phyloP scores from a whole-genome alignment of 192 early-diverging fungal genomes.

The Coemansia sp. region DNA sequence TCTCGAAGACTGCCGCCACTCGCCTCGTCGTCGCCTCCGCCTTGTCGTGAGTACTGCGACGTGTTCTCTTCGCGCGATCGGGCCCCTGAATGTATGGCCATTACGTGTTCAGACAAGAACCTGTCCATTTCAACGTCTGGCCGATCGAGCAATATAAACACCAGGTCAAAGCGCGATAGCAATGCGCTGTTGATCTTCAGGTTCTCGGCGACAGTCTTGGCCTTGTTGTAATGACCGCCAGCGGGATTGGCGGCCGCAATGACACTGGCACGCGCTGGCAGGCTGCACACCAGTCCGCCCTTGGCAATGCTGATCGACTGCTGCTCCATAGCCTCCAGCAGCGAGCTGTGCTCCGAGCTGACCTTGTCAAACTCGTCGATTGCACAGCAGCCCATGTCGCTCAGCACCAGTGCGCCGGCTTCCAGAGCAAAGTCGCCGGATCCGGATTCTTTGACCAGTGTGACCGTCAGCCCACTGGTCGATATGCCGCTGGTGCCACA shows the following conservation, averaged over 20 bases:
- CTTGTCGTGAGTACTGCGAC: neutral
- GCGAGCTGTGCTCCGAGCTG: conserved; percentile 70
- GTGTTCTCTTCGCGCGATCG: neutral
- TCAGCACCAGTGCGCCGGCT: conserved; percentile 79
- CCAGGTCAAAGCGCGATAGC: conserved; percentile 75
- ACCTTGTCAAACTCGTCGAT: conserved; percentile 95
- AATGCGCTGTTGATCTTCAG: conserved; percentile 64
- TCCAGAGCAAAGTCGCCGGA: conserved; percentile 76
- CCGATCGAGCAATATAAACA: conserved; percentile 78
- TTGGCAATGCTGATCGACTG: conserved; percentile 85
- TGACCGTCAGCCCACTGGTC: conserved; percentile 66
- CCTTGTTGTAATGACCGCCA: conserved; percentile 82
- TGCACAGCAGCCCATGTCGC: conserved; percentile 82
- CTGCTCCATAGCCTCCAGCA: conserved; percentile 86
- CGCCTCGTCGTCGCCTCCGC: neutral
- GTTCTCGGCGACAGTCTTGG: conserved; percentile 79
- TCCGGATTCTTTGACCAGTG: conserved; percentile 65
- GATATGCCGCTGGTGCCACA: conserved; percentile 68
- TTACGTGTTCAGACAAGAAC: conserved; percentile 76
- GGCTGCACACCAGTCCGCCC: conserved; percentile 76
- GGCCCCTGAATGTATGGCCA: conserved; percentile 60
- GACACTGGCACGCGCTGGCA: conserved; percentile 79
- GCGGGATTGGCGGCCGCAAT: conserved; percentile 88
- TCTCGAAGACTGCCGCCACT: conserved; percentile 11
- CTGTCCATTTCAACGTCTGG: conserved; percentile 75